phyloP scores from a whole-genome alignment of 2,329 filamentous ascomycete genomes.

The Penicillium hesseltinei region DNA sequence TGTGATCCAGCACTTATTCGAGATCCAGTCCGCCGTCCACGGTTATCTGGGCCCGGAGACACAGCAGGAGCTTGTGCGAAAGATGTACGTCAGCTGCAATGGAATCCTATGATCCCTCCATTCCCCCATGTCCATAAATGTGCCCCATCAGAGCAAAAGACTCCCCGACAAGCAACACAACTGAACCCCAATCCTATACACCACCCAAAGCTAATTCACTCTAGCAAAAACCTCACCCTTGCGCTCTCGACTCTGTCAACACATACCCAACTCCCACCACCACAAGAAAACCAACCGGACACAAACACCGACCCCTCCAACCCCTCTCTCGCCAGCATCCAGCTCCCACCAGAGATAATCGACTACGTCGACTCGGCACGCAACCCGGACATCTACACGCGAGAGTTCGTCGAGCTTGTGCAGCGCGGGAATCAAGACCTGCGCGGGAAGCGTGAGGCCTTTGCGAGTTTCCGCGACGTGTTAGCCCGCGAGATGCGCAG shows the following conservation, averaged over 20 bases:
- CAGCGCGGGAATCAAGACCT: conserved; percentile 62
- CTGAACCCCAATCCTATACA: not conserved
- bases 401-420: conserved; percentile 63
- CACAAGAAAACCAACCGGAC: conserved; percentile 21
- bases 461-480: conserved; percentile 57
- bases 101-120: no score
- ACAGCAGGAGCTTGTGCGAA: conserved; percentile 56
- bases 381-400: conserved; percentile 66
- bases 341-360: conserved; percentile 61
- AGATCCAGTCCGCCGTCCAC: conserved; percentile 57
- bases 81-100: conserved; percentile 48
- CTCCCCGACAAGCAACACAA: not conserved
- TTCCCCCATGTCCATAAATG: not conserved
- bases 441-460: conserved; percentile 60
- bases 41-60: conserved; percentile 59
- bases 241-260: conserved; percentile 54
- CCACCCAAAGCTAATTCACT: conserved; percentile 3
- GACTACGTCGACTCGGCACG: conserved; percentile 62
- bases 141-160: not conserved
- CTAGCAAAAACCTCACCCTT: conserved; percentile 52
- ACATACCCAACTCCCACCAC: conserved; percentile 32
- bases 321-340: conserved; percentile 50
- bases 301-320: conserved; percentile 35
- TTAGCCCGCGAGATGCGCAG: conserved; percentile 58
- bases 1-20: conserved; percentile 62